A percentile compares a stretch with the other conserved stretches of the same genome.
phyloP scores from a whole-genome alignment of 768 basidiomycete genomes.

The Pulveroboletus sp. region DNA sequence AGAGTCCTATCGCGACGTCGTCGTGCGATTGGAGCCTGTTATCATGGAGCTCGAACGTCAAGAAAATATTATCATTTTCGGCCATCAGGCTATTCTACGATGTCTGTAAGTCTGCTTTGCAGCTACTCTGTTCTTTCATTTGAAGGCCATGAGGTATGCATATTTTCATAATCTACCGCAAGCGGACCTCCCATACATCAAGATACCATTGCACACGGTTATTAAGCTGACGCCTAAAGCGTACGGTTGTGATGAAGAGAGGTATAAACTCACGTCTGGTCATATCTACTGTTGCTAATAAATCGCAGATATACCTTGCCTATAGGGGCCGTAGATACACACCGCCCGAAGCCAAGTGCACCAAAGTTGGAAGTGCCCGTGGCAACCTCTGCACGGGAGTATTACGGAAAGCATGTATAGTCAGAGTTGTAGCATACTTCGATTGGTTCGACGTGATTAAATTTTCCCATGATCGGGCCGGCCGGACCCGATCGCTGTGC shows the following conservation, averaged over 20 bases:
- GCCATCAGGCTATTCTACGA: slow-evolving; percentile 90
- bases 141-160: slow-evolving; percentile 65
- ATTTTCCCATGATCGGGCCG: too few species aligned
- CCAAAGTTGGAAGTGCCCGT: slow-evolving; percentile 19
- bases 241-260: slow-evolving; percentile 97
- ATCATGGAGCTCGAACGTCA: slow-evolving; percentile 99
- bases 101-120: slow-evolving; percentile 53
- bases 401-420: slow-evolving; percentile 29
- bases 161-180: slow-evolving; percentile 94
- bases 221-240: slow-evolving; percentile 98
- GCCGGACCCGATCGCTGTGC: slow-evolving; percentile 1
- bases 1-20: slow-evolving; percentile 97
- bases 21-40: slow-evolving; percentile 91
- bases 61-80: slow-evolving; percentile 94
- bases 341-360: slow-evolving; percentile 58
- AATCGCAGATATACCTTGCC: slow-evolving; percentile 74
- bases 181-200: slow-evolving; percentile 95
- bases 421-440: neutral
- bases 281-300: neutral
- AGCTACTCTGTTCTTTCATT: neutral
- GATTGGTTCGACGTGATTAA: too few species aligned
- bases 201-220: slow-evolving; percentile 94
- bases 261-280: slow-evolving; percentile 42
- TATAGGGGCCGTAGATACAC: slow-evolving; percentile 92
- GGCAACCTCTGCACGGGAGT: slow-evolving; percentile 32